Conservation (phyloP, 805 yeast species). For the Metschnikowia shivogae region DNA sequence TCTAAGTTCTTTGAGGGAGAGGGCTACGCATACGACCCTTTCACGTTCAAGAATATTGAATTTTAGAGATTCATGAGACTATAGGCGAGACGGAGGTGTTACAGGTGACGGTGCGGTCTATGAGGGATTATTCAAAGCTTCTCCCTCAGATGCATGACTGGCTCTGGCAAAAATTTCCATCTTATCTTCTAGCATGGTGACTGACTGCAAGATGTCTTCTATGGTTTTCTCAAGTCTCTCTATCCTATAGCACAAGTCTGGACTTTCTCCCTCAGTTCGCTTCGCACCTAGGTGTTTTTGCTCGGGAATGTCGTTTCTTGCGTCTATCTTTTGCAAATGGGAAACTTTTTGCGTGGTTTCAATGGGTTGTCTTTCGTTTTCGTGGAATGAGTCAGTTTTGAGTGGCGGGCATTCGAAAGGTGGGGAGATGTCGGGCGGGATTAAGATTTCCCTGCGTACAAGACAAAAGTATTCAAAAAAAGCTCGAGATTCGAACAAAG, state of each 20-base stretch:
- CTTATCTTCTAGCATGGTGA: background rate
- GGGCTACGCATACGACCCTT: slow-evolving; percentile 66
- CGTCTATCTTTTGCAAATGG: no score
- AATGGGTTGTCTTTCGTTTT: no score
- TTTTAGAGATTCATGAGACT: slow-evolving; percentile 1
- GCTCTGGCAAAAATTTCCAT: background rate
- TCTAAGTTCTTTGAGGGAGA: slow-evolving; percentile 77
- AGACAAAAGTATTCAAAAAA: slow-evolving; percentile 18
- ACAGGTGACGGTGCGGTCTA: no score
- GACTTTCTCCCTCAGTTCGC: no score
- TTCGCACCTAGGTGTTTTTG: no score
- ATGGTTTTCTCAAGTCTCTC: slow-evolving; percentile 2
- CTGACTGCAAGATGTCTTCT: slow-evolving; percentile 1
- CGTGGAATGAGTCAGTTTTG: no score
- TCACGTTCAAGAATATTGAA: slow-evolving; percentile 36
- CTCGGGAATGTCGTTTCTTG: no score
- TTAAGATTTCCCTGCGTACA: background rate
- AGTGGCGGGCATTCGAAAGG: no score
- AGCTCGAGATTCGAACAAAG: slow-evolving; percentile 20
- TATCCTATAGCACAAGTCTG: background rate
- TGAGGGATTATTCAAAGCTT: background rate
- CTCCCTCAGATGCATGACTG: background rate
- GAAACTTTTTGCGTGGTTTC: no score
- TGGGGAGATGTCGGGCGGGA: background rate
- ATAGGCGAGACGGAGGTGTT: no score